Evolutionary conservation across 441 rosid genomes (phyloP), one percentile per base, ranked within the genome.

Genomic region (Arabidopsis lyrata): DNA sequence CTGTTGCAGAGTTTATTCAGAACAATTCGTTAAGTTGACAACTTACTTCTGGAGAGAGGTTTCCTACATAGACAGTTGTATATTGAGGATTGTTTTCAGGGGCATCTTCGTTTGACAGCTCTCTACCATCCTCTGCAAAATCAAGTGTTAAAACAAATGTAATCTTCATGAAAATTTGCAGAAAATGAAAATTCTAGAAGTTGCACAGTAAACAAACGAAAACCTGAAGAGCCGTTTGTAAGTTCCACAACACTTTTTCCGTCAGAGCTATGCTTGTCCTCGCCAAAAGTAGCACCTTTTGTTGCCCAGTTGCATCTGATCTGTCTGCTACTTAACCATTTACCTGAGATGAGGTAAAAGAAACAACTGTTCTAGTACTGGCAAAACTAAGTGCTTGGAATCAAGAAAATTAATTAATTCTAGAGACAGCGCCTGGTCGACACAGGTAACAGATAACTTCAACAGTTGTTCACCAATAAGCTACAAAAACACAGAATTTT

Each of bases 31-130:
- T 52, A 50, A 48, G n/a, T 36, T 29, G 55, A 59, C 38, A 72
- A 62, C 78, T 62, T 85, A 79, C 97, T 86, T 91, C 93, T 10
- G 87, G 88, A 68, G 97, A 87, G 68, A 91, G 93, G 82, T 91
- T 91, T 73, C 97, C 93, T 44, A 91, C 95, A 79, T 87, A 91
- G 38, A 91, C 94, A 68, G 92, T 89, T 57, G 90, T 89, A 66
- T 75, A 91, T 55, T 85, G 89, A 74, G 89, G 83, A 76, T 87
- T 89, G 74, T 86, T 84, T 74, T 91, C 95, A 6, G 95, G 95
- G 68, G 88, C 87, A 58, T 89, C 97, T 49, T 89, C 88, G 53
- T 72, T 82, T 54, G 77, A 63, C 70, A 68, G 81, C 74, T 86
- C 95, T 76, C 85, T 87, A 41, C 85, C 83, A 70, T 86, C 95